Conservation (phyloP, 768 basidiomycete genomes). For the Dacryopinax spathularia region DNA sequence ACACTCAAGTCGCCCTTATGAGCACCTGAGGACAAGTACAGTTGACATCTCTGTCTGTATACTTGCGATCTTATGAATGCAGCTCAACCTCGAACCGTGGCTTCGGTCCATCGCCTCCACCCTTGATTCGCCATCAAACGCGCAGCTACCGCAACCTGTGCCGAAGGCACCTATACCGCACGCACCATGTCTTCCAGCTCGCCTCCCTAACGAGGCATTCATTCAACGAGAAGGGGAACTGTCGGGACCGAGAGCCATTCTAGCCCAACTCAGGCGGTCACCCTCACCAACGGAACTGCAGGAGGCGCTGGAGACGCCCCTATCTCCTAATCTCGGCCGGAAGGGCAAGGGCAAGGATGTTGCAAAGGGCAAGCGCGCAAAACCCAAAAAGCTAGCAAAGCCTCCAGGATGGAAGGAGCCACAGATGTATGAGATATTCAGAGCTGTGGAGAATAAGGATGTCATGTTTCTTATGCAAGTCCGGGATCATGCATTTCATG, state of each 20-base stretch:
- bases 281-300: not conserved
- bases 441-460: conserved; percentile 76
- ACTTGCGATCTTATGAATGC: not conserved
- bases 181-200: conserved; percentile 7
- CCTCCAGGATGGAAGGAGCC: conserved; percentile 18
- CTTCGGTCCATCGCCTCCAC: not conserved
- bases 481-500: conserved; percentile 64
- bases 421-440: conserved; percentile 54
- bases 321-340: not conserved
- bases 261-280: conserved; percentile 5
- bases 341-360: not conserved
- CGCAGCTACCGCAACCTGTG: not conserved
- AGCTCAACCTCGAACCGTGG: not conserved
- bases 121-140: not conserved
- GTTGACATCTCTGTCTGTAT: too few species aligned
- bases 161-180: not conserved
- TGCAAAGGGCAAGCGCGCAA: not conserved
- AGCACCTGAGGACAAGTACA: too few species aligned
- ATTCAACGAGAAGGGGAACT: conserved; percentile 55
- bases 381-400: not conserved
- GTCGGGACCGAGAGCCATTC: conserved; percentile 43
- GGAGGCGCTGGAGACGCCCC: not conserved
- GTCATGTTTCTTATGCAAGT: conserved; percentile 54
- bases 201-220: conserved; percentile 27
- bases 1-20: too few species aligned